Base-by-base conservation (phyloP, 2,329 filamentous ascomycete genomes). In the Penicillium brasilianum region DNA sequence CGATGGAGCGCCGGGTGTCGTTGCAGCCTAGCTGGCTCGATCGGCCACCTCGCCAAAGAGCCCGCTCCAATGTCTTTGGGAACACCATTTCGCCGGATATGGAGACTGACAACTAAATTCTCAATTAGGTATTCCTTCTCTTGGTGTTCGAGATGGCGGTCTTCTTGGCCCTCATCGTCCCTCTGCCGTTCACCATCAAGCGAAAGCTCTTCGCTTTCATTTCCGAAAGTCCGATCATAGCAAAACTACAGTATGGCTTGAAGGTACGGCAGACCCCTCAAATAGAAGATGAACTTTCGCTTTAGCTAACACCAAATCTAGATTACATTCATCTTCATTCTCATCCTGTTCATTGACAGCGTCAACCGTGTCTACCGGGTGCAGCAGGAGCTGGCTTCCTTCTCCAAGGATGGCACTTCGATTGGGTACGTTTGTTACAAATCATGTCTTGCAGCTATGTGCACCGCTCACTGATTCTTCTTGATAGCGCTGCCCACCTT, bases 251-350 rank as follows among this genome's bases (percentile, higher is more conserved):
- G 83, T 97, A 99, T 83, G 94, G 93, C 72, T 85, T 99, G 82
- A 98, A 97, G 86, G 87, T 88, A 78, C 30, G 75, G 4, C 13
- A 43, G 13, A 8, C 9, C 39, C 22, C 10, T 22, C 1, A 43
- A 5, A 9, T 13, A 14, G 5, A 16, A 20, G 10, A 13, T 6
- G 3, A 3, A 4, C 1, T 13, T 8, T 7, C 6, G n/a, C n/a
- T 37, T 43, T 44, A 51, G 34, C 18, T 61, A 30, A 59, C 22
- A 3, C 9, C 18, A 8, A 28, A n/a, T 25, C 7, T 53, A 89
- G 87, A 99, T 99, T 60, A 97, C 93, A 2, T 99, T 99, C 77
- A 94, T 99, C 76, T 99, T 99, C 83, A 98, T 99, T 74, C 84
- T 98, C 61, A 97, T 99, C 67, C 89, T 99, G 67, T 99, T 99